Conservation (phyloP, 139 green algal species). For the Nannochloris sp. region DNA sequence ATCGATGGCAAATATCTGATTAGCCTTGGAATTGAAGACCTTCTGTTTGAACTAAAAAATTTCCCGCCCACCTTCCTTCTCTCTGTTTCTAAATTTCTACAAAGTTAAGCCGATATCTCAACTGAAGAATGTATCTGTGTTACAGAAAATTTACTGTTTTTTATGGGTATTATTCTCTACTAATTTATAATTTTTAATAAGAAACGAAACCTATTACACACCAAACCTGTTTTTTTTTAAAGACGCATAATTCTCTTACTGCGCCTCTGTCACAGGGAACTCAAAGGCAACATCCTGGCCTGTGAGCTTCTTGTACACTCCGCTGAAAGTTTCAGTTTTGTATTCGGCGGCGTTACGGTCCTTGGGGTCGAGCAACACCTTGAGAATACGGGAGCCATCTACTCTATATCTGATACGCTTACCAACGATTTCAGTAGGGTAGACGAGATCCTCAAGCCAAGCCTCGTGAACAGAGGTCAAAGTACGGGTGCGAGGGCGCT, state of each 20-base stretch:
- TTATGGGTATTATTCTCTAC: too few relatives aligned
- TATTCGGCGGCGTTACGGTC: constrained; percentile 96
- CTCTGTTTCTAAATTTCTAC: too few relatives aligned
- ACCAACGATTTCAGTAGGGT: constrained; percentile 98
- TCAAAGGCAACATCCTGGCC: constrained; percentile 95
- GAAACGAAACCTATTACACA: too few relatives aligned
- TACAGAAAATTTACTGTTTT: too few relatives aligned
- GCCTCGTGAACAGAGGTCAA: constrained; percentile 92
- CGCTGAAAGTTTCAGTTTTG: constrained; percentile 97
- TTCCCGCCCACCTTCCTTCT: too few relatives aligned
- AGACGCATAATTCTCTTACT: not conserved
- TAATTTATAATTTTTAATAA: too few relatives aligned
- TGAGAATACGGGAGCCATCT: constrained; percentile 89
- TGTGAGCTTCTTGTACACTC: constrained; percentile 98
- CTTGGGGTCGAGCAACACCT: constrained; percentile 95
- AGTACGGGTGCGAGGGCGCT: constrained; percentile 82
- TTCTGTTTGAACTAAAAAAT: too few relatives aligned
- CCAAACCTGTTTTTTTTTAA: not conserved
- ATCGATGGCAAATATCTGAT: too few relatives aligned
- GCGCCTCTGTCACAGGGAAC: constrained; percentile 61
- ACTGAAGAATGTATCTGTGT: too few relatives aligned
- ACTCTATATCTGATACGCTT: constrained; percentile 91
- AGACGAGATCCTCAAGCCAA: constrained; percentile 93
- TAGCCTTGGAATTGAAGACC: too few relatives aligned
- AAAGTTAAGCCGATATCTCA: too few relatives aligned